phyloP scores from a whole-genome alignment of 257 asterid genomes.

The Fraxinus anomala region DNA sequence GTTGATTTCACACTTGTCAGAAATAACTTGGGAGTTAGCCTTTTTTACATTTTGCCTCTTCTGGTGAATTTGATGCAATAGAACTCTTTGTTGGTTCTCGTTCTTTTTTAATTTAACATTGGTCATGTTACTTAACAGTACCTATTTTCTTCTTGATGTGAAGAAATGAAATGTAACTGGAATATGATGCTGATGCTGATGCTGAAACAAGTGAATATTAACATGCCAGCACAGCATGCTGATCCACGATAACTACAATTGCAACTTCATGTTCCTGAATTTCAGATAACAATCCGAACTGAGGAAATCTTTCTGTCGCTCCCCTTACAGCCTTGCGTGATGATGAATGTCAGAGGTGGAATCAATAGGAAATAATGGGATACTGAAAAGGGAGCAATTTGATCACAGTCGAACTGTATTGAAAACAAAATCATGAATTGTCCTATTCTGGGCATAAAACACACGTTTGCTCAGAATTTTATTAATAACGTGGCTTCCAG shows the following conservation, averaged over 20 bases:
- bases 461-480: not conserved
- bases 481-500: not conserved
- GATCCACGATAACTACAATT: not conserved
- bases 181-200: not conserved
- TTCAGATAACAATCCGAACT: not conserved
- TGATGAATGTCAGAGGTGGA: not conserved
- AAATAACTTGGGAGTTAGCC: conserved; percentile 3
- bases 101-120: not conserved
- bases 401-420: not conserved
- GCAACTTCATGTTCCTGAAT: not conserved
- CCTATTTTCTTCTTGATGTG: not conserved
- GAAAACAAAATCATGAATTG: not conserved
- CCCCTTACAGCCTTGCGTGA: not conserved
- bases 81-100: not conserved
- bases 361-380: not conserved
- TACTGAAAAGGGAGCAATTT: not conserved
- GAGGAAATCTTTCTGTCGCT: not conserved
- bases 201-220: not conserved
- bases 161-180: conserved; percentile 8
- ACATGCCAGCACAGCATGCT: not conserved
- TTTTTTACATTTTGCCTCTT: not conserved
- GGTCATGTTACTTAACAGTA: too few relatives aligned
- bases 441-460: not conserved
- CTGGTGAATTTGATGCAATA: not conserved
- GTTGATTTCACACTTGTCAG: not conserved